phyloP scores from a whole-genome alignment of 768 basidiomycete genomes.

The Astraeus odoratus region DNA sequence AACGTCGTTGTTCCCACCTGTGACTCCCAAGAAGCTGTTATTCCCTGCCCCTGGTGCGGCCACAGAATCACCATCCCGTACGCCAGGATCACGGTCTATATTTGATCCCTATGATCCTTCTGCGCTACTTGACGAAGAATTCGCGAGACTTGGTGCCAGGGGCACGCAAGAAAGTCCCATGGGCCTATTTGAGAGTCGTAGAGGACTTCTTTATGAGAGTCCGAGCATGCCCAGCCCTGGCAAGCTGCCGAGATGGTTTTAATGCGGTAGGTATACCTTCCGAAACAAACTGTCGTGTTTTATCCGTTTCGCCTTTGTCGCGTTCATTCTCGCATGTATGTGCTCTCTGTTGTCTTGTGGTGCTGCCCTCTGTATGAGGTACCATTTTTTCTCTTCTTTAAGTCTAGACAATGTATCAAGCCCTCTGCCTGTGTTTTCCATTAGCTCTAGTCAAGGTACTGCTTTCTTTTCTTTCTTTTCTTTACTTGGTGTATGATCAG shows the following conservation, averaged over 20 bases:
- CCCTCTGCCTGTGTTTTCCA: background rate
- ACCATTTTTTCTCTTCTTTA: background rate
- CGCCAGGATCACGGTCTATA: conserved; percentile 39
- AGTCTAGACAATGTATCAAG: background rate
- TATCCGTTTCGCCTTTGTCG: too few relatives aligned
- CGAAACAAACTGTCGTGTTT: background rate
- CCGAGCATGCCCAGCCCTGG: conserved; percentile 57
- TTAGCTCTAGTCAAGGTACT: background rate
- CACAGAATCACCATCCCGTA: conserved; percentile 40
- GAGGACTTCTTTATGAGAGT: conserved; percentile 62
- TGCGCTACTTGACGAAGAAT: conserved; percentile 63
- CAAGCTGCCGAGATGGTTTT: conserved; percentile 48
- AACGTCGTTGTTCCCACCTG: conserved; percentile 24
- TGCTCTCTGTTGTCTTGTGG: background rate
- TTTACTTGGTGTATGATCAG: background rate
- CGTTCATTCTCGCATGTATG: background rate
- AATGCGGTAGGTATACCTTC: conserved; percentile 9
- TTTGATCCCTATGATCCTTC: conserved; percentile 71
- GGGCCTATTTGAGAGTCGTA: conserved; percentile 57
- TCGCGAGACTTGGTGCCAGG: conserved; percentile 43
- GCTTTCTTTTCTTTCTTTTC: background rate
- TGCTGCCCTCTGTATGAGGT: background rate
- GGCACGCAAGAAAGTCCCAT: conserved; percentile 53
- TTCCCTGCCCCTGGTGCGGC: conserved; percentile 24
- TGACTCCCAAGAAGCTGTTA: conserved; percentile 39